Base-by-base conservation (phyloP, 2,329 filamentous ascomycete species). In the Penicillium sp. region DNA sequence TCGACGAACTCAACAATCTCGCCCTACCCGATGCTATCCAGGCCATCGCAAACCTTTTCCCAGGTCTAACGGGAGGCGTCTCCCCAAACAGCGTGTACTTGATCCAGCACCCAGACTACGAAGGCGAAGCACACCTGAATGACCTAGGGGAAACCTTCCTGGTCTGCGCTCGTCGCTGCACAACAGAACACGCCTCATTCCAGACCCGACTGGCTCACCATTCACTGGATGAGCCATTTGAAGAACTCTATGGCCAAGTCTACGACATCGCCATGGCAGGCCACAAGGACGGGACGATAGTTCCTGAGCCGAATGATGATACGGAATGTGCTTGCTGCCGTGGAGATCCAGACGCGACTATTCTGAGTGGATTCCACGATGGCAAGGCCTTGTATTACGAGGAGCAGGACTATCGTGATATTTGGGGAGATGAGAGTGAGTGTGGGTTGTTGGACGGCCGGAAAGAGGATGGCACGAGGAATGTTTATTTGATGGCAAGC, bases 321-420 rank as follows among this genome's bases (percentile, higher is more conserved):
- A n/a, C 21, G 1, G 56, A 53, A 10, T 67, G 66, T 51, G 35
- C 61, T 1, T 67, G 64, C 37, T 68, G 65, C 31, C 39, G 41
- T 5, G 65, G 65, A 1, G 57, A 65, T 26, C 60, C 61, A 1
- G 50, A 43, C n/a, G 64, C 64, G 1, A 41, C 58, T 5, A 67
- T 68, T 9, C 45, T 60, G 4, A 10, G 16, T 11, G 50, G 56
- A 5, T 63, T 64, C 21, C 29, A 52, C 24, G 26, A 58, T 6
- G 48, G 57, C 1, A 39, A 63, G 11, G 63, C 60, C 5, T 52
- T 68, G 14, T 55, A 35, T 16, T 68, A 64, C 26, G 48, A 37
- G 14, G 53, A 56, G 19, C 49, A 59, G 5, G 63, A 68, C 41
- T 68, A 60, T 39, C 47, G 19, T 3, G 29, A 16, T 7, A 10